Evolutionary conservation across 441 rosid species (phyloP).

Genomic region (Adansonia rubrostipa): DNA sequence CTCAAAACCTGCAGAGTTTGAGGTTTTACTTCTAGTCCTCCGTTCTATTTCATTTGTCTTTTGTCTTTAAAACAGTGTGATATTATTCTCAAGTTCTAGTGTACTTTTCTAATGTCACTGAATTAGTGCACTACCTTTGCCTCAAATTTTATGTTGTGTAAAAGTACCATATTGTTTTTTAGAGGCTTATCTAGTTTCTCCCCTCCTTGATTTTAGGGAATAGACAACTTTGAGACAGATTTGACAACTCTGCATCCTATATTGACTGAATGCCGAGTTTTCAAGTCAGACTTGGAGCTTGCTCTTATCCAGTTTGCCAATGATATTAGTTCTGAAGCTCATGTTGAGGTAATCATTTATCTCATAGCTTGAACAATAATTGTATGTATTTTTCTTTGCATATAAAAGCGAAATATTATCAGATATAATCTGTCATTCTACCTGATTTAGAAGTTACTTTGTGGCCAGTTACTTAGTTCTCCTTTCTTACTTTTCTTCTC

Average conservation of each 20-base stretch:
- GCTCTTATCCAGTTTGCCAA: conserved; percentile 87
- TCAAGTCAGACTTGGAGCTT: conserved; percentile 83
- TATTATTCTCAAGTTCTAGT: conserved; percentile 12
- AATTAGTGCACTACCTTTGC: background rate
- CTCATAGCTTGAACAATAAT: conserved; percentile 9
- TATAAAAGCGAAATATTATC: background rate
- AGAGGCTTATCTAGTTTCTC: background rate
- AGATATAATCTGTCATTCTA: conserved; percentile 1
- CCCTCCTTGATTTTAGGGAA: conserved; percentile 55
- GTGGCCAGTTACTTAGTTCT: conserved; percentile 11
- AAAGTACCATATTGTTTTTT: background rate
- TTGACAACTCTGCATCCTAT: conserved; percentile 77
- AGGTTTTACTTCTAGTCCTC: conserved; percentile 50
- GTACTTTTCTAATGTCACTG: conserved; percentile 10
- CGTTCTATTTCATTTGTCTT: conserved; percentile 12
- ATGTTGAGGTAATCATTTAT: conserved; percentile 64
- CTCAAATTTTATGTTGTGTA: background rate
- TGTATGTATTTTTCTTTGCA: background rate
- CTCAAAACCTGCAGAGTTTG: conserved; percentile 81
- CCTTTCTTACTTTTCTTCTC: background rate
- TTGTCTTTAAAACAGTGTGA: background rate
- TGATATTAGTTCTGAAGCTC: conserved; percentile 97
- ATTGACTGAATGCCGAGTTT: conserved; percentile 90
- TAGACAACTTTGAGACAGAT: conserved; percentile 69
- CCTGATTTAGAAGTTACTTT: conserved; percentile 5